Conservation (phyloP, 768 basidiomycete species). For the Hypsizygus marmoreus region DNA sequence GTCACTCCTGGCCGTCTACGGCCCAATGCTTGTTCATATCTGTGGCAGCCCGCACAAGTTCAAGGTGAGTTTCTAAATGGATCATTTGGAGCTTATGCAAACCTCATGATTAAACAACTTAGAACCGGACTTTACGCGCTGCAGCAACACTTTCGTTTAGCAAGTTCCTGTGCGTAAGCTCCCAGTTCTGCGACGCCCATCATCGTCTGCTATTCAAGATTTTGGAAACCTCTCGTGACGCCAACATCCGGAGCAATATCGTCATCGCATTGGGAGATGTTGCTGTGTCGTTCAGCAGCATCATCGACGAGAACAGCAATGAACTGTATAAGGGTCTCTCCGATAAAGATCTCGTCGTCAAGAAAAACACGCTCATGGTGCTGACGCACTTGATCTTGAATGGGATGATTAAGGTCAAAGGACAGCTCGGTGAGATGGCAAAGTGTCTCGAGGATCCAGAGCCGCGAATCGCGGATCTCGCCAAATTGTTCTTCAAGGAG, state of each 20-base stretch:
- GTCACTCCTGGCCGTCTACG: slow-evolving; percentile 82
- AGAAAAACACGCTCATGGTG: slow-evolving; percentile 99
- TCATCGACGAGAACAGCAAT: slow-evolving; percentile 96
- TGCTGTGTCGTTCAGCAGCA: slow-evolving; percentile 95
- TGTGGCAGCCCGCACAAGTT: slow-evolving; percentile 89
- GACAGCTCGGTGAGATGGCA: slow-evolving; percentile 99
- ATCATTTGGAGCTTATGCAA: slow-evolving; percentile 2
- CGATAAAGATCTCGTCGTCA: slow-evolving; percentile 84
- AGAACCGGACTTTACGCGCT: slow-evolving; percentile 87
- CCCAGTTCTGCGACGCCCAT: slow-evolving; percentile 90
- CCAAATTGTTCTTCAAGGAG: slow-evolving; percentile 98
- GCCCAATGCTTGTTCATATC: slow-evolving; percentile 88
- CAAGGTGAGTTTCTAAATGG: slow-evolving; percentile 59
- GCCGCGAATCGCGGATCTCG: slow-evolving; percentile 83
- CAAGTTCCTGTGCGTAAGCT: slow-evolving; percentile 96
- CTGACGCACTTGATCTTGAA: slow-evolving; percentile 95
- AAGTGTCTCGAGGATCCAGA: slow-evolving; percentile 96
- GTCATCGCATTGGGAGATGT: slow-evolving; percentile 98
- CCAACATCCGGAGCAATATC: slow-evolving; percentile 92
- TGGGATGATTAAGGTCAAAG: slow-evolving; percentile 99
- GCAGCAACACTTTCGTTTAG: slow-evolving; percentile 88
- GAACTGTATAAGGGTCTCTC: slow-evolving; percentile 93
- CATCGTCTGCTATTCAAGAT: slow-evolving; percentile 91
- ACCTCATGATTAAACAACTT: not conserved
- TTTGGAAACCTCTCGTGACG: slow-evolving; percentile 87